Evolutionary conservation across 331 rosid genomes (phyloP).

Genomic region (Rhamnella rubrinervis): DNA sequence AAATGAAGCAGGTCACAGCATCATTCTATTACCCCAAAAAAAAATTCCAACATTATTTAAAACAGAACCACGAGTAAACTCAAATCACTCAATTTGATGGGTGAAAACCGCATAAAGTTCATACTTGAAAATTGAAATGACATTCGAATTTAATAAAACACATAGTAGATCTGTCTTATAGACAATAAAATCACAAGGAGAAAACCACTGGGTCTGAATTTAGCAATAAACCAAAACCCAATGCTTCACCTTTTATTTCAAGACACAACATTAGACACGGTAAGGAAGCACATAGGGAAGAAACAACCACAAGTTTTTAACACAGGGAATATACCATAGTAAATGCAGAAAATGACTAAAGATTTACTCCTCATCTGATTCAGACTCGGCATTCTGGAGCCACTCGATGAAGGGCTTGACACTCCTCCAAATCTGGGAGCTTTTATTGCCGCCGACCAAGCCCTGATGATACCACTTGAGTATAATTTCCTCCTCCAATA

Average conservation of each 20-base stretch:
- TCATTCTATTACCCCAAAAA: too few species aligned
- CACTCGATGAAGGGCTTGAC: conserved; percentile 57
- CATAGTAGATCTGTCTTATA: too few species aligned
- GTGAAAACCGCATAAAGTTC: too few species aligned
- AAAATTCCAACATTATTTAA: too few species aligned
- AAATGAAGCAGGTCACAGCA: too few species aligned
- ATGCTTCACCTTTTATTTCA: not conserved
- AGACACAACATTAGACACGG: not conserved
- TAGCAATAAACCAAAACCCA: not conserved
- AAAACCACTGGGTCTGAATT: too few species aligned
- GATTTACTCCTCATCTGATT: conserved; percentile 51
- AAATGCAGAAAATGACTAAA: not conserved
- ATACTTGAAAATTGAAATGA: too few species aligned
- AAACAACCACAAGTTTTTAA: not conserved
- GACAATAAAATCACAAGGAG: too few species aligned
- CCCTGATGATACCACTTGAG: conserved; percentile 55
- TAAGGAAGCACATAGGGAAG: not conserved
- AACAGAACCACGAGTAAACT: too few species aligned
- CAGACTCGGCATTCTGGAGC: conserved; percentile 72
- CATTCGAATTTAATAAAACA: too few species aligned
- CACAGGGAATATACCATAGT: too few species aligned
- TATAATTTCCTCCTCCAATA: conserved; percentile 47
- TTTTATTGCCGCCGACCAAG: conserved; percentile 32
- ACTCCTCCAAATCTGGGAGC: conserved; percentile 46
- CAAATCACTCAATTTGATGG: too few species aligned